Percentiles rank a stretch among this genome's conserved stretches.
Evolutionary conservation across 345 rosid species (phyloP).

Genomic region (Clausena lansium): DNA sequence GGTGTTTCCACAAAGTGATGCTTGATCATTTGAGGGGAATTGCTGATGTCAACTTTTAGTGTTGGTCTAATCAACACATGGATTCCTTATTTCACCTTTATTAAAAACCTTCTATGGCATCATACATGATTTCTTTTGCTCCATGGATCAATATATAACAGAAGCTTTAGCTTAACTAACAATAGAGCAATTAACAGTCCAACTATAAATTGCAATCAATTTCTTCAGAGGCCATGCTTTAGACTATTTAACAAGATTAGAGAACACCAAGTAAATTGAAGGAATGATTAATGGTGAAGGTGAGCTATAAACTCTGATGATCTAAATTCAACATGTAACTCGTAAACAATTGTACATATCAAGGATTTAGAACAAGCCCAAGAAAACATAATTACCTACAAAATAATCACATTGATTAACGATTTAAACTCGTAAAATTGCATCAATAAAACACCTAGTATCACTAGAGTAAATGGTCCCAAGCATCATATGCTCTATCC

Average conservation of each 20-base stretch:
- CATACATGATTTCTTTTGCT: constrained; percentile 19
- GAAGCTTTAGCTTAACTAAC: constrained; percentile 18
- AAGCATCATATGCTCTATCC: constrained; percentile 11
- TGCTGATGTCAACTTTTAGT: constrained; percentile 25
- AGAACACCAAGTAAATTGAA: background rate
- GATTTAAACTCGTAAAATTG: background rate
- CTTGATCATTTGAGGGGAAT: constrained; percentile 3
- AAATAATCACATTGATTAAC: background rate
- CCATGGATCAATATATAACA: constrained; percentile 15
- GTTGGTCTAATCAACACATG: constrained; percentile 22
- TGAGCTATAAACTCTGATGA: background rate
- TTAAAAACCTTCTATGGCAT: background rate
- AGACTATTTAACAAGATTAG: background rate
- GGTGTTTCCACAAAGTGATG: constrained; percentile 17
- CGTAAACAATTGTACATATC: background rate
- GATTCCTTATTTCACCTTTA: constrained; percentile 33
- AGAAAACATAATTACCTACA: no score
- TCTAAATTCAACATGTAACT: background rate
- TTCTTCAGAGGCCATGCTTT: background rate
- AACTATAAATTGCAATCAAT: constrained; percentile 6
- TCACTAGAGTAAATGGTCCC: constrained; percentile 3
- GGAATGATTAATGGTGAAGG: background rate
- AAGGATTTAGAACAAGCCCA: background rate
- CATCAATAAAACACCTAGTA: background rate
- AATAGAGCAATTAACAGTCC: constrained; percentile 14